phyloP scores from a whole-genome alignment of 305 asterid genomes.

The Rubia peregrina region DNA sequence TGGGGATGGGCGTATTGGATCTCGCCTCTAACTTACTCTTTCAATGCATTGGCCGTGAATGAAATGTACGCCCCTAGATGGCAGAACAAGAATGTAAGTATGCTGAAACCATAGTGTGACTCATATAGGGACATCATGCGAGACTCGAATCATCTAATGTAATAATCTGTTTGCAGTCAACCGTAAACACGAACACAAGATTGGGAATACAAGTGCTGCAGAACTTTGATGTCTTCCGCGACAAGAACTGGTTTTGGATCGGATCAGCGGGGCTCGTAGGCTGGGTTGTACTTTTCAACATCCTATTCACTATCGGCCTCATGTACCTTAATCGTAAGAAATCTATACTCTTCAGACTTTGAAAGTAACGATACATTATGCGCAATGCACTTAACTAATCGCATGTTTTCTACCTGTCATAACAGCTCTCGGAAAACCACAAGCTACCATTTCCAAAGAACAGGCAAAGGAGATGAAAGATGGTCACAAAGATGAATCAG shows the following conservation, averaged over 20 bases:
- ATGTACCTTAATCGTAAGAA: slow-evolving; percentile 53
- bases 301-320: slow-evolving; percentile 50
- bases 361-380: neutral
- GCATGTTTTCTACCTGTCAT: slow-evolving; percentile 1
- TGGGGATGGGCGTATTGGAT: slow-evolving; percentile 95
- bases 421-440: slow-evolving; percentile 47
- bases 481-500: slow-evolving; percentile 25
- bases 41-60: slow-evolving; percentile 67
- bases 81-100: slow-evolving; percentile 62
- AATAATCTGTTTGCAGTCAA: slow-evolving; percentile 35
- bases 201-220: slow-evolving; percentile 57
- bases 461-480: slow-evolving; percentile 57
- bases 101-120: slow-evolving; percentile 1
- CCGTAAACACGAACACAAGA: slow-evolving; percentile 30
- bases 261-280: slow-evolving; percentile 50
- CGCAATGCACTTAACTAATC: slow-evolving; percentile 4
- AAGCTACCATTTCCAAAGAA: slow-evolving; percentile 57
- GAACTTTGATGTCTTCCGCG: slow-evolving; percentile 42
- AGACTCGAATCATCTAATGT: neutral
- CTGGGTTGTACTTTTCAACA: slow-evolving; percentile 39
- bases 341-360: slow-evolving; percentile 9
- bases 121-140: neutral
- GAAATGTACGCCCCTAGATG: slow-evolving; percentile 86
- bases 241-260: slow-evolving; percentile 58
- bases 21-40: slow-evolving; percentile 72